Evolutionary conservation across 495 filamentous ascomycete species (phyloP), one percentile per base, ranked within the genome.

Genomic region (Penicillium arizonense): DNA sequence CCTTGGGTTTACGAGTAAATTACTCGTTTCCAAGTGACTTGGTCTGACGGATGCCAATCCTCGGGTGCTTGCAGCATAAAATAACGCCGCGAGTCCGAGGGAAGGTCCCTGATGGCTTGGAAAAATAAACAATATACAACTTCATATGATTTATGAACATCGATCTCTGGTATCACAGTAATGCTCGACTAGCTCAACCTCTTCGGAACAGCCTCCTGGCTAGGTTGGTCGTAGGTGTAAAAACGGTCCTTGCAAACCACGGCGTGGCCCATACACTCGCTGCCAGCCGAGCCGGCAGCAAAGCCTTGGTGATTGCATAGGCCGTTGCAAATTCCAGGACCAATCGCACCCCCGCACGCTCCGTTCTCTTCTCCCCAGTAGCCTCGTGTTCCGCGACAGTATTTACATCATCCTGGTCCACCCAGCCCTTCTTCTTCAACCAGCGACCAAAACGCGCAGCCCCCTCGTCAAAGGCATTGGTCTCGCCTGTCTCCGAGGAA

Each of bases 1-100:
- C 80, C 83, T 78, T 98, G 94, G 94, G 78, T 97, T 81, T 97
- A 96, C 80, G 94, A 98, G 88, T 79, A 78, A 69, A 73, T 72
- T 67, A 35, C 63, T 70, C 61, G 61, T 53, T 39, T 55, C 47
- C 43, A 44, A 42, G 46, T 53, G 57, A 32, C 53, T 55, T 35
- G 28, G 55, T 46, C 50, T 57, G 54, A 63, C 37, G 46, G 55
- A 52, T 43, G 56, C 48, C 57, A 36, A 10, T 41, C 23, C 53
- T 50, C 40, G 36, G 33, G 46, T 42, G 35, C 32, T 53, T 48
- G 56, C 54, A 45, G 52, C 38, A 56, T 64, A 62, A 57, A 57
- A 50, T 52, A 55, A 60, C 41, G 53, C 52, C 44, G 47, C 45
- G 47, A 55, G 54, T 54, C 46, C 53, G 52, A 59, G 60, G 40